Evolutionary conservation across 192 early-diverging fungal species (phyloP).

Genomic region (Mortierella antarctica): DNA sequence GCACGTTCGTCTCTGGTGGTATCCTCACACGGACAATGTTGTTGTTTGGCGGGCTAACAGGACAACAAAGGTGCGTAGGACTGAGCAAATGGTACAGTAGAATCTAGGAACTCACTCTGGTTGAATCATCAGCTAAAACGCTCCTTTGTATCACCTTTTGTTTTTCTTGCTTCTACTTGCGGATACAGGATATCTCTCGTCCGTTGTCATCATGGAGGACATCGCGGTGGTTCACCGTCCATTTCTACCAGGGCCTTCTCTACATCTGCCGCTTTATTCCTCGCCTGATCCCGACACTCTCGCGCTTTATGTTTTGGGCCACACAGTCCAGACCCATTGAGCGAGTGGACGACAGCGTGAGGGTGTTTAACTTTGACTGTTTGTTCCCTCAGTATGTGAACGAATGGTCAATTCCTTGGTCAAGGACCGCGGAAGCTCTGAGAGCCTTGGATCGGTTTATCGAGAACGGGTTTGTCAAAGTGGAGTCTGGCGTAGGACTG

Average conservation of each 20-base stretch:
- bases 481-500: not conserved
- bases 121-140: no score
- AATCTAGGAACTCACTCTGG: no score
- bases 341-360: conserved; percentile 71
- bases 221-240: conserved; percentile 45
- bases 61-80: conserved; percentile 46
- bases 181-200: not conserved
- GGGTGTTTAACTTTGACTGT: conserved; percentile 77
- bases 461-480: conserved; percentile 44
- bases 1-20: conserved; percentile 85
- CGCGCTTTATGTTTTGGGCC: conserved; percentile 64
- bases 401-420: conserved; percentile 82
- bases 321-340: conserved; percentile 60
- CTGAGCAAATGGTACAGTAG: no score
- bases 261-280: conserved; percentile 65
- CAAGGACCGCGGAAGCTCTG: conserved; percentile 65
- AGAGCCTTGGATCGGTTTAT: conserved; percentile 65
- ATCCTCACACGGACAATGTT: conserved; percentile 76
- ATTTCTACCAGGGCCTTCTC: conserved; percentile 68
- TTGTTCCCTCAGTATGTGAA: conserved; percentile 76
- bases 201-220: conserved; percentile 20
- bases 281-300: conserved; percentile 58
- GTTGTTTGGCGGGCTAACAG: conserved; percentile 77
- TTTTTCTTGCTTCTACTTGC: not conserved
- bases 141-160: no score